A percentile compares a stretch with the other conserved stretches of the same genome.
Evolutionary conservation across 192 early-diverging fungal species (phyloP).

Genomic region (Podila verticillata): DNA sequence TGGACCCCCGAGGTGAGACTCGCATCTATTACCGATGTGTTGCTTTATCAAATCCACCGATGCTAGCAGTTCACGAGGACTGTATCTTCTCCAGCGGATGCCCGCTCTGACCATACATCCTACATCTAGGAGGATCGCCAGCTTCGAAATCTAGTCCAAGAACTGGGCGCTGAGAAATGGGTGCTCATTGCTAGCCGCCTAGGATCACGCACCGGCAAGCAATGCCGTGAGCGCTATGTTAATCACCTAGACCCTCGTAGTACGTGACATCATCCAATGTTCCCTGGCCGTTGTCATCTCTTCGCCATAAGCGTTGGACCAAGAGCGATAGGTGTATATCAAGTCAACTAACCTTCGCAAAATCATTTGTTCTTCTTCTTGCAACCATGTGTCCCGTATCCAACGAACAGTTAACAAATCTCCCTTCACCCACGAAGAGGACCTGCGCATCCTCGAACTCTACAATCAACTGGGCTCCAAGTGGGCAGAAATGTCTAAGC

Average conservation of each 20-base stretch:
- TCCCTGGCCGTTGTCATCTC: not conserved
- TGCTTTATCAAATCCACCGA: not conserved
- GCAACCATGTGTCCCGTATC: not conserved
- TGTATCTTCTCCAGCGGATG: no score
- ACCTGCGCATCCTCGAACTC: constrained; percentile 42
- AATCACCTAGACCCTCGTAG: constrained; percentile 48
- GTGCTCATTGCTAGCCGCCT: constrained; percentile 42
- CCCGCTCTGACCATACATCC: no score
- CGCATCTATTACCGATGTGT: not conserved
- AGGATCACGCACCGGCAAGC: constrained; percentile 48
- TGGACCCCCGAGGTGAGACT: constrained; percentile 47
- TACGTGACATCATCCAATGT: constrained; percentile 9
- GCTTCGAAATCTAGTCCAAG: constrained; percentile 32
- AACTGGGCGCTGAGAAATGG: constrained; percentile 49
- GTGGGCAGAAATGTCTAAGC: constrained; percentile 53
- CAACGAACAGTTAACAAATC: constrained; percentile 30
- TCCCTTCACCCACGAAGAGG: constrained; percentile 42
- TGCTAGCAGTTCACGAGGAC: not conserved
- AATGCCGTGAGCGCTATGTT: constrained; percentile 46
- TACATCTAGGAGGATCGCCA: constrained; percentile 42
- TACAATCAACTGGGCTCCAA: constrained; percentile 46
- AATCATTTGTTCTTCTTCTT: not conserved
- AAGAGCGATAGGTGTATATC: not conserved
- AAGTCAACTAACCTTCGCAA: not conserved
- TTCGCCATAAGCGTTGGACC: no score